Percentiles rank a stretch among this genome's conserved stretches.
Evolutionary conservation across 73 alveolate species (phyloP).

Genomic region (Durusdinium trenchii): DNA sequence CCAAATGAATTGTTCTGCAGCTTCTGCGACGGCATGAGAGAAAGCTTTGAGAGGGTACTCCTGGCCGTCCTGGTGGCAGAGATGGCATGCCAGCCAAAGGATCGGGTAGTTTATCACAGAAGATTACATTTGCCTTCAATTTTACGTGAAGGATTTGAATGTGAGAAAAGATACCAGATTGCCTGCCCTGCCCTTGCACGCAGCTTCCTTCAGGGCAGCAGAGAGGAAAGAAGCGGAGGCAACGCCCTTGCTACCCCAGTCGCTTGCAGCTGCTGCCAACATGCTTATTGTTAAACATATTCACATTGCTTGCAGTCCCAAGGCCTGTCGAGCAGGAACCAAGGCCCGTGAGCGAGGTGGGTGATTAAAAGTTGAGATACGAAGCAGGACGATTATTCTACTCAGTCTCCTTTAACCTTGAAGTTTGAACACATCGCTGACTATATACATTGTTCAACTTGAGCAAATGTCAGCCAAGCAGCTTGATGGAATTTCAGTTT

Average conservation of each 20-base stretch:
- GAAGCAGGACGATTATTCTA: too few relatives aligned
- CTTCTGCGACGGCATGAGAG: background rate
- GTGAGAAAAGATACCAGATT: too few relatives aligned
- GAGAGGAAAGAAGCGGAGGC: constrained; percentile 83
- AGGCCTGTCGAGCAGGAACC: constrained; percentile 93
- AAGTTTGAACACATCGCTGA: background rate
- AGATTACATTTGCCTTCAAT: too few relatives aligned
- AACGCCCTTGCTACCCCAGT: background rate
- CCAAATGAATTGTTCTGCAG: background rate
- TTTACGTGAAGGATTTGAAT: too few relatives aligned
- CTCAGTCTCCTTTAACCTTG: background rate
- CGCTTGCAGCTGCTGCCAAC: background rate
- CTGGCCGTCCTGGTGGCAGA: constrained; percentile 54
- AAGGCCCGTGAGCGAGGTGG: constrained; percentile 77
- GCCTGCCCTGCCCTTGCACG: too few relatives aligned
- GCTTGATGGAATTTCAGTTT: background rate
- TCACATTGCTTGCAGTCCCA: background rate
- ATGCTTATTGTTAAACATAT: background rate
- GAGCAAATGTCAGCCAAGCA: background rate
- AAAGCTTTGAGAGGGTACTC: constrained; percentile 10
- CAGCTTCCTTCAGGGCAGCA: constrained; percentile 27
- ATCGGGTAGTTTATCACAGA: too few relatives aligned
- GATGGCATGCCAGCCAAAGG: constrained; percentile 43
- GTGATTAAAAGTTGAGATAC: background rate
- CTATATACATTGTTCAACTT: too few relatives aligned